Evolutionary conservation across 257 asterid genomes (phyloP).

Genomic region (Nicotiana obtusifolia): DNA sequence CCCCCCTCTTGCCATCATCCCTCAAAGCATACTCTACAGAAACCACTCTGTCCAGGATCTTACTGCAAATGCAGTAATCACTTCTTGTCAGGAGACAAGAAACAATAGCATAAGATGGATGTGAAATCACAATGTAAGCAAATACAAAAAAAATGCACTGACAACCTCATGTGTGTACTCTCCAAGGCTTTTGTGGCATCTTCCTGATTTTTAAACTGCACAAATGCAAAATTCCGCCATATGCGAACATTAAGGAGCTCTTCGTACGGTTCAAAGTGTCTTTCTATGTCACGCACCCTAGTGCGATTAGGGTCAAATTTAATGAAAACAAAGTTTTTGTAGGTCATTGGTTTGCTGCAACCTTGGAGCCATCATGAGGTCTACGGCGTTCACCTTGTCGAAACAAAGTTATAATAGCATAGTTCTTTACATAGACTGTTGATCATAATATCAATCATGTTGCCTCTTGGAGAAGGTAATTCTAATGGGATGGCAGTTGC

Average conservation of each 20-base stretch:
- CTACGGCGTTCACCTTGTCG: slow-evolving; percentile 84
- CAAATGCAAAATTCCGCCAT: slow-evolving; percentile 87
- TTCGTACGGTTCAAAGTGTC: slow-evolving; percentile 86
- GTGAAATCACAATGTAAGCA: neutral
- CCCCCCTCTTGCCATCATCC: slow-evolving; percentile 82
- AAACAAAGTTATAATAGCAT: slow-evolving; percentile 1
- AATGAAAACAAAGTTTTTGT: slow-evolving; percentile 80
- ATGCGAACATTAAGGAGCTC: slow-evolving; percentile 74
- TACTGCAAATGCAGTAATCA: slow-evolving; percentile 38
- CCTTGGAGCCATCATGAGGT: slow-evolving; percentile 54
- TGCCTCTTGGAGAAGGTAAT: neutral
- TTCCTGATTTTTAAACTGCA: slow-evolving; percentile 84
- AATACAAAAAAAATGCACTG: neutral
- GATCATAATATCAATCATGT: neutral
- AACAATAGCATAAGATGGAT: neutral
- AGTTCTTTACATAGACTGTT: neutral
- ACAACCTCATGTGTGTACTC: slow-evolving; percentile 87
- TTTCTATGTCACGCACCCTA: slow-evolving; percentile 62
- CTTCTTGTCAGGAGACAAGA: slow-evolving; percentile 1
- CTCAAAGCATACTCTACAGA: slow-evolving; percentile 91
- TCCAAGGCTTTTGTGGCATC: slow-evolving; percentile 92
- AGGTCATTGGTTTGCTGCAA: slow-evolving; percentile 55
- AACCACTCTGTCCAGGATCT: slow-evolving; percentile 78
- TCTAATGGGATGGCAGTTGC: neutral
- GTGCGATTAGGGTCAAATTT: slow-evolving; percentile 84